Conservation (phyloP, 371 early-diverging fungal species). For the Apophysomyces trapeziformis region DNA sequence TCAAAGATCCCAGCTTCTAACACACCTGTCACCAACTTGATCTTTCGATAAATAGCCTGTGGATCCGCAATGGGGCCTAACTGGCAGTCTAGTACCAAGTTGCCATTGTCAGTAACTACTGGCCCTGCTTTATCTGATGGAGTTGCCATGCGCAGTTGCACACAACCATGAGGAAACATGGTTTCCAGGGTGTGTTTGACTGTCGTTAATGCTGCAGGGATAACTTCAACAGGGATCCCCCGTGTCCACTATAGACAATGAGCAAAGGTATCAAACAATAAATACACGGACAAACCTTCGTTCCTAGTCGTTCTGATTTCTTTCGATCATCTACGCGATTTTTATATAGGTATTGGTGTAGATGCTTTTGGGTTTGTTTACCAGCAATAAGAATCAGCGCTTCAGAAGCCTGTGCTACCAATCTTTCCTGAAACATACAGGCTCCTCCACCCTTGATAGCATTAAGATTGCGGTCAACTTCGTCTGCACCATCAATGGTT, state of each 20-base stretch:
- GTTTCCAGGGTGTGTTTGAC: constrained; percentile 18
- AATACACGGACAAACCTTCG: constrained; percentile 49
- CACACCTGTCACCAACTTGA: constrained; percentile 83
- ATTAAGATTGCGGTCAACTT: constrained; percentile 80
- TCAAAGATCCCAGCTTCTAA: constrained; percentile 92
- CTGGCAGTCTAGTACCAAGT: constrained; percentile 87
- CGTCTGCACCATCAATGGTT: constrained; percentile 94
- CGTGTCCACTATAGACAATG: constrained; percentile 66
- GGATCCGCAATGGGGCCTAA: constrained; percentile 77
- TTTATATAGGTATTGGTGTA: neutral
- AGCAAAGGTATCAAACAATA: neutral
- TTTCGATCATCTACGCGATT: constrained; percentile 73
- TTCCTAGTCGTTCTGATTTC: constrained; percentile 76
- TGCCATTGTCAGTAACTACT: constrained; percentile 94
- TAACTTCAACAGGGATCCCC: constrained; percentile 91
- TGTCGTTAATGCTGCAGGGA: constrained; percentile 66
- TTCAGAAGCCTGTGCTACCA: constrained; percentile 84
- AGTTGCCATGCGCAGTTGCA: constrained; percentile 75
- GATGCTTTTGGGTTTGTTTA: constrained; percentile 13
- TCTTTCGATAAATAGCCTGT: constrained; percentile 50
- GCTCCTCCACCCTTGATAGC: constrained; percentile 96
- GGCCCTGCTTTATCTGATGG: constrained; percentile 89
- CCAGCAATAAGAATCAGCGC: constrained; percentile 86
- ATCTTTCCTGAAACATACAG: constrained; percentile 91
- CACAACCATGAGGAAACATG: constrained; percentile 35